Percentiles rank a stretch among this genome's conserved stretches.
These are phyloP conservation scores for Botryotinia globosa DNA, from an alignment of 2,329 filamentous ascomycete genomes.

Conservation along the genomic window DNA sequence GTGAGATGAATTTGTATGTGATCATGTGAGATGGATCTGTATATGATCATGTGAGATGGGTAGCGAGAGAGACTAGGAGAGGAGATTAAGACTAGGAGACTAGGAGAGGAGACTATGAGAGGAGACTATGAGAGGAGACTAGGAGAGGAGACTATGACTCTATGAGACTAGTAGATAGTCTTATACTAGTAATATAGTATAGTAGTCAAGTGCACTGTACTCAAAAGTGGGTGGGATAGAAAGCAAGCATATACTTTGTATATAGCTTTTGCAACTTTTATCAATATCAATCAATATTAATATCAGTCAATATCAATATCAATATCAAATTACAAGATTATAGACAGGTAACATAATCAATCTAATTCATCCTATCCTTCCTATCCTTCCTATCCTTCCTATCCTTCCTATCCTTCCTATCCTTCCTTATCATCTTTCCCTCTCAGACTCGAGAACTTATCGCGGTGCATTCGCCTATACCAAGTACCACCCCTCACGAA, in stretches of 20 bases:
- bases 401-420: too few species aligned
- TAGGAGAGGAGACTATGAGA: too few species aligned
- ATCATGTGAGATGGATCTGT: too few species aligned
- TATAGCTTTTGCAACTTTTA: not conserved
- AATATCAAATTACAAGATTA: too few species aligned
- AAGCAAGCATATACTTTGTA: not conserved
- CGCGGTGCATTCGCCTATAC: conserved; percentile 10
- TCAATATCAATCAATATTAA: not conserved
- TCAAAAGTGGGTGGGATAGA: not conserved
- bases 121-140: not conserved
- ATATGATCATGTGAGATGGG: too few species aligned
- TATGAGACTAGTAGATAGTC: too few species aligned
- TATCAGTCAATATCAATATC: not conserved
- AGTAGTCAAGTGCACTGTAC: not conserved
- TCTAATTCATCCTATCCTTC: not conserved
- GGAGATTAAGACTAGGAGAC: not conserved
- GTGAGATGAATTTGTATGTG: too few species aligned
- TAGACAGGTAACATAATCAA: not conserved
- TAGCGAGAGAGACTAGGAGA: not conserved
- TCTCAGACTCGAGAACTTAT: conserved; percentile 21
- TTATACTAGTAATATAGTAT: too few species aligned
- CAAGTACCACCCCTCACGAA: not conserved
- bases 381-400: too few species aligned
- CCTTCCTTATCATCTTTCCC: not conserved
- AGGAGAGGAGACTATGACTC: not conserved